Conservation (phyloP, 2,329 filamentous ascomycete species). For the Aschersonia sp. region DNA sequence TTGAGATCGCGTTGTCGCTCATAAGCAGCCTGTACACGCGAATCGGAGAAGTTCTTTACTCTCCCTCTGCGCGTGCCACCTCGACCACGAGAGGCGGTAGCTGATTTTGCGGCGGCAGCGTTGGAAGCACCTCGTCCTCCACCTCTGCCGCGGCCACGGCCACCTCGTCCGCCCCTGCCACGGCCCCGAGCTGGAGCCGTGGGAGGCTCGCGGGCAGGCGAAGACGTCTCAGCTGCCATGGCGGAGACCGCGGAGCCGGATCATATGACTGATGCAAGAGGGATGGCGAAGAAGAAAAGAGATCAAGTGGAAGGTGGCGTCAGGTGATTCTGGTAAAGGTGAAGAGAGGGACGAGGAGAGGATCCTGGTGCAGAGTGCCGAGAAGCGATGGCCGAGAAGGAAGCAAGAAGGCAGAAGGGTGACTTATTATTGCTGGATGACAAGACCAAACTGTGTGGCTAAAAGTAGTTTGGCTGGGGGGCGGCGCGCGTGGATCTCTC, state of each 20-base stretch:
- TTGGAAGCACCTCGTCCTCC: constrained; percentile 14
- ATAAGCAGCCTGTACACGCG: constrained; percentile 40
- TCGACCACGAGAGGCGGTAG: constrained; percentile 21
- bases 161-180: constrained; percentile 12
- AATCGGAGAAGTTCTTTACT: constrained; percentile 40
- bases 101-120: constrained; percentile 17
- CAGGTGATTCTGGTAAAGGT: no score
- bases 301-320: no score
- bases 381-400: no score
- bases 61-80: constrained; percentile 30
- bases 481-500: no score
- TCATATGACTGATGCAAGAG: constrained; percentile 16
- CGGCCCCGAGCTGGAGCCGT: constrained; percentile 15
- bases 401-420: no score
- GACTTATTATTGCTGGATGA: no score
- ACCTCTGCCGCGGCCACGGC: constrained; percentile 9
- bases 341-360: no score
- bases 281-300: no score
- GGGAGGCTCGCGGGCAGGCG: constrained; percentile 20
- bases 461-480: no score
- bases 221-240: constrained; percentile 25
- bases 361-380: no score
- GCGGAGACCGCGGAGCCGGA: constrained; percentile 9
- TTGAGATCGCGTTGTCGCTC: constrained; percentile 54
- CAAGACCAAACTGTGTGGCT: no score